Evolutionary conservation across 306 rosid species (phyloP).

Genomic region (Herpetospermum pedunculosum): DNA sequence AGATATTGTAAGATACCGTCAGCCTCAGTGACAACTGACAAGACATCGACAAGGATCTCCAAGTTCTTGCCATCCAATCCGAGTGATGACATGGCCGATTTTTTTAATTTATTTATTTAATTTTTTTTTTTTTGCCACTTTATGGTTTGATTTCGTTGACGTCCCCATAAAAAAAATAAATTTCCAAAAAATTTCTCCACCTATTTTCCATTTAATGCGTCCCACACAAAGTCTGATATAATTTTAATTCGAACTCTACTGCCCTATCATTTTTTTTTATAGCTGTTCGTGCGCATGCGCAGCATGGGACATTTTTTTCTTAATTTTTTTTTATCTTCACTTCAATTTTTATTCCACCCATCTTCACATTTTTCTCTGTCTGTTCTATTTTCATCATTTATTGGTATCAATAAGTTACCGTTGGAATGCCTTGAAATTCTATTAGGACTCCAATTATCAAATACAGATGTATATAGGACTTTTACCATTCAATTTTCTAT

Average conservation of each 20-base stretch:
- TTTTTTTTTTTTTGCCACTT: not conserved
- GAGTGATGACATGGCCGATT: not conserved
- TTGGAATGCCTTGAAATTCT: too few relatives aligned
- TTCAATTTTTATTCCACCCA: not conserved
- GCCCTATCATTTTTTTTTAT: not conserved
- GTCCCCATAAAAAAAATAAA: not conserved
- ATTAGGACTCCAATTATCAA: too few relatives aligned
- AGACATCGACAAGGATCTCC: not conserved
- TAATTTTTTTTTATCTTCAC: not conserved
- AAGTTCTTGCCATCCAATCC: not conserved
- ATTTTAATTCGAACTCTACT: not conserved
- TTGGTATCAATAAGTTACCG: too few relatives aligned
- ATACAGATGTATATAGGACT: too few relatives aligned
- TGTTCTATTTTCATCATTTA: not conserved
- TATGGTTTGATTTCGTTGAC: not conserved
- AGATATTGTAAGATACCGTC: not conserved
- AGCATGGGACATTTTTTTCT: not conserved
- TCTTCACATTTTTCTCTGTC: not conserved
- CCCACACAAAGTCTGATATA: not conserved
- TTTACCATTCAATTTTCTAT: too few relatives aligned
- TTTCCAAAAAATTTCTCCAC: not conserved
- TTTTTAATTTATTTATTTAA: too few relatives aligned
- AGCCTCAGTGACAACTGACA: not conserved
- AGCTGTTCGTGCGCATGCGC: not conserved
- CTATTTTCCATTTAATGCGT: not conserved